Evolutionary conservation across 805 yeast genomes (phyloP).

Genomic region (Ogataea philodendri): DNA sequence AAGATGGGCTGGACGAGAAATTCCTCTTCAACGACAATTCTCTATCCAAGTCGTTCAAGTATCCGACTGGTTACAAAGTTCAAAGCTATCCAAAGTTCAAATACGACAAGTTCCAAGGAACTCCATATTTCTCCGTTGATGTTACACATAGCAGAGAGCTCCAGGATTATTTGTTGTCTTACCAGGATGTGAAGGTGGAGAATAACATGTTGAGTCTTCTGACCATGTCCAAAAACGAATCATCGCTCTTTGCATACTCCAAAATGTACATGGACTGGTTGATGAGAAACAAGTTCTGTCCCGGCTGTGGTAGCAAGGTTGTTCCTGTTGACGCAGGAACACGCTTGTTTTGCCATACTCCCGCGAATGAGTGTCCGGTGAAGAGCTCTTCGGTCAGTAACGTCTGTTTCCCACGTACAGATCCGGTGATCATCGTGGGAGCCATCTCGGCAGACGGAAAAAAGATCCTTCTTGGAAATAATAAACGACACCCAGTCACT

Average conservation of each 20-base stretch:
- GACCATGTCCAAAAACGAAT: conserved; percentile 40
- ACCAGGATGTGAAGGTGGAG: conserved; percentile 7
- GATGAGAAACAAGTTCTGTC: conserved; percentile 68
- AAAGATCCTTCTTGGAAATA: conserved; percentile 68
- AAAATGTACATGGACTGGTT: conserved; percentile 87
- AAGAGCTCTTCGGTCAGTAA: conserved; percentile 57
- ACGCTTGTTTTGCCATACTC: conserved; percentile 44
- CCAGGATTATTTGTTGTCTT: conserved; percentile 12
- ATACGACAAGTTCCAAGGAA: conserved; percentile 50
- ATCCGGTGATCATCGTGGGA: conserved; percentile 82
- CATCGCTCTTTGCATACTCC: conserved; percentile 75
- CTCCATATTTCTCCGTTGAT: conserved; percentile 66
- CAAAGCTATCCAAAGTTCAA: conserved; percentile 11
- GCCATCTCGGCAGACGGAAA: conserved; percentile 59
- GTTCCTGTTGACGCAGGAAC: conserved; percentile 70
- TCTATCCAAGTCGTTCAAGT: conserved; percentile 15
- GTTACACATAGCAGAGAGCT: conserved; percentile 35
- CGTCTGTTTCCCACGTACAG: conserved; percentile 88
- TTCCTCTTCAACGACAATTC: conserved; percentile 24
- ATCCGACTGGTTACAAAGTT: conserved; percentile 1
- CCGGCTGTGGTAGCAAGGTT: conserved; percentile 75
- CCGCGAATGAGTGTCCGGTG: conserved; percentile 31
- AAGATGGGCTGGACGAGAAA: conserved; percentile 28
- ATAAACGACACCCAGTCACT: conserved; percentile 51
- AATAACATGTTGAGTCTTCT: conserved; percentile 24